A percentile compares a stretch with the other conserved stretches of the same genome.
Conservation (phyloP, 305 asterid genomes). For the Fraxinus latifolia region DNA sequence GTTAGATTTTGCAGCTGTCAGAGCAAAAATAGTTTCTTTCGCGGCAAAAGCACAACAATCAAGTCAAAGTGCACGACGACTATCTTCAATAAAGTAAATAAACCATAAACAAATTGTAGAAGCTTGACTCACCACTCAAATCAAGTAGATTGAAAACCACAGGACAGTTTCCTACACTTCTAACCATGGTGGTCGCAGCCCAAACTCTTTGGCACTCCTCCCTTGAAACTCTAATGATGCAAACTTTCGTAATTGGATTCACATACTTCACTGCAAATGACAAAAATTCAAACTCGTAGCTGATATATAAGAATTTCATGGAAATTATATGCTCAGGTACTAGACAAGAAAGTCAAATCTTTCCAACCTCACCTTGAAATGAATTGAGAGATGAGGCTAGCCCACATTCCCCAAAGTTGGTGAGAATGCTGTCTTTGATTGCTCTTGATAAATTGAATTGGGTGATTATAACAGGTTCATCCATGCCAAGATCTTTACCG, state of each 20-base stretch:
- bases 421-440: constrained; percentile 63
- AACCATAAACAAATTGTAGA: neutral
- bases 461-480: constrained; percentile 71
- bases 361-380: constrained; percentile 56
- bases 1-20: neutral
- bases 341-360: neutral
- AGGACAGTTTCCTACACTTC: constrained; percentile 68
- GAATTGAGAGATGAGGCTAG: constrained; percentile 64
- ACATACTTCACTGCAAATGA: constrained; percentile 73
- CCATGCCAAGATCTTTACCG: constrained; percentile 46
- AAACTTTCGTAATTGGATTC: constrained; percentile 74
- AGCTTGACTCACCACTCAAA: constrained; percentile 60
- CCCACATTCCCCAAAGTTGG: constrained; percentile 86
- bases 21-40: neutral
- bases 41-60: neutral
- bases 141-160: constrained; percentile 79
- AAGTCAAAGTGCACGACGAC: neutral
- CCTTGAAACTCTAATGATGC: constrained; percentile 74
- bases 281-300: neutral
- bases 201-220: constrained; percentile 65
- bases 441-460: constrained; percentile 59
- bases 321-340: neutral
- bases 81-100: neutral
- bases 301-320: neutral
- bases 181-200: constrained; percentile 79